Evolutionary conservation across 2,329 filamentous ascomycete genomes (phyloP).

Genomic region (Cladosporium oxysporum): DNA sequence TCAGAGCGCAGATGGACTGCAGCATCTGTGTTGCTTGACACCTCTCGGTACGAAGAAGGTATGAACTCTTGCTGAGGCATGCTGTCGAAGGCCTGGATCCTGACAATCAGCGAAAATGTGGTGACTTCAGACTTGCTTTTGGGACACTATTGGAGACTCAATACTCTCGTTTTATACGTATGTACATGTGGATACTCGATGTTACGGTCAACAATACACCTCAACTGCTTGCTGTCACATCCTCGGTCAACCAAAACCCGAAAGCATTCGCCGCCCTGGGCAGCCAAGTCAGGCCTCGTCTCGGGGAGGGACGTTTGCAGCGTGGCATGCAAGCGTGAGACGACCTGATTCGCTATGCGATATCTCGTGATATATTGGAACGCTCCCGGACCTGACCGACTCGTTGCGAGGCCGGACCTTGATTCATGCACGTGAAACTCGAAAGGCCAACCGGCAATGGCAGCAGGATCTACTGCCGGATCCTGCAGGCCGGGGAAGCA

Average conservation of each 20-base stretch:
- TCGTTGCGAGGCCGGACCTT: background rate
- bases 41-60: constrained; percentile 38
- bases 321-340: background rate
- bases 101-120: background rate
- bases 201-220: background rate
- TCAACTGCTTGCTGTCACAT: background rate
- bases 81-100: background rate
- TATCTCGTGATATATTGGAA: background rate
- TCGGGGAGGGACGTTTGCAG: background rate
- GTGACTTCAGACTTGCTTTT: background rate
- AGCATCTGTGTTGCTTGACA: constrained; percentile 28
- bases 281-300: constrained; percentile 17
- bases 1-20: constrained; percentile 47
- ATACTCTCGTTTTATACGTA: constrained; percentile 5
- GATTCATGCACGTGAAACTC: background rate
- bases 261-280: constrained; percentile 17
- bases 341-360: constrained; percentile 8
- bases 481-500: constrained; percentile 10
- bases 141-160: background rate
- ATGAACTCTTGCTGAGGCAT: constrained; percentile 54
- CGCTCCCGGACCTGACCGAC: constrained; percentile 1
- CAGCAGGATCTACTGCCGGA: constrained; percentile 6
- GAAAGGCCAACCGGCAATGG: constrained; percentile 5
- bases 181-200: constrained; percentile 7
- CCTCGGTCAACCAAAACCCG: constrained; percentile 15